Base-by-base conservation (phyloP, 2,329 filamentous ascomycete genomes). In the Madurella mycetomatis region DNA sequence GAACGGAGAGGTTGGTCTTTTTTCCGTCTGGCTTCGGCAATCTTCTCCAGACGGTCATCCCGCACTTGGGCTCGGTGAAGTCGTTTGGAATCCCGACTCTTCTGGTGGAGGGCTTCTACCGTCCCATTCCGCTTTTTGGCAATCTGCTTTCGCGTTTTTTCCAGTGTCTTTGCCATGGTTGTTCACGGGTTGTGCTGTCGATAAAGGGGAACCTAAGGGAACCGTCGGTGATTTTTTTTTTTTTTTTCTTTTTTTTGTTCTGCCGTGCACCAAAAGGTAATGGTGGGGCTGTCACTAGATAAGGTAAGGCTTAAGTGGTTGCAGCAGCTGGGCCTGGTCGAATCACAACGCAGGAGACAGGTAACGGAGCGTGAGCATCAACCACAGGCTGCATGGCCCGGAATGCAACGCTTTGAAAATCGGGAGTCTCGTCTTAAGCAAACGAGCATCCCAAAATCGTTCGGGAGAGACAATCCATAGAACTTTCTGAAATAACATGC, bases 71-170 rank as follows among this genome's bases (percentile, higher is more conserved):
- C 94, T 64, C 85, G 82, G 69, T 90, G 87, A 59, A 97, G 76
- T 49, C 90, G 83, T 66, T 87, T 83, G 3, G 91, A 88, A 75
- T 97, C 90, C 62, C 94, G 81, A 57, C 91, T 96, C 69, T 90
- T 90, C 71, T 91, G 87, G 67, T 97, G 92, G 18, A 97, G 79
- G 12, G 86, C 80, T 31, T 86, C 85, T 45, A 90, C 80, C 40
- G 84, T 83, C 17, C 84, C 84, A 60, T 84, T 83, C 62, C 87
- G 84, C 80, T 96, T 96, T 76, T 95, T 96, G 34, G 84, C 77
- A 60, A 97, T 92, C 60, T 90, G 84, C 75, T 97, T 97, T 59
- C 88, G 83, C 17, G 94, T 88, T 69, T 96, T 97, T 60, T 83
- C 76, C 7, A 96, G 74, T 43, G 86, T 83, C 67, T 84, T 87